These are phyloP conservation scores for Xylaria scruposa DNA, from an alignment of 495 filamentous ascomycete genomes.

Conservation along the genomic window DNA sequence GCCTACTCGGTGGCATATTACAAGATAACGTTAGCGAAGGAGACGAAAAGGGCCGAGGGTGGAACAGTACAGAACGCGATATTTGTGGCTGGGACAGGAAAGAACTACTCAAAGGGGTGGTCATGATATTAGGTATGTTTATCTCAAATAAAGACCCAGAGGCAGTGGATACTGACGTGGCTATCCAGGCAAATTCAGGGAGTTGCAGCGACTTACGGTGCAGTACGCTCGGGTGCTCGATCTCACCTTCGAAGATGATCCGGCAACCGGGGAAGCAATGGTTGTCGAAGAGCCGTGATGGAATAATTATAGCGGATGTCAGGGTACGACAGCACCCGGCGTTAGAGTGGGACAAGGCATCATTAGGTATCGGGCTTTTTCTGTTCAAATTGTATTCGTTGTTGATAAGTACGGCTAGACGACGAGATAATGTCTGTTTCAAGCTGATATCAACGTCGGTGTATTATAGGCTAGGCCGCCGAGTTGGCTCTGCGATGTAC, in stretches of 20 bases:
- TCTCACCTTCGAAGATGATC: constrained; percentile 63
- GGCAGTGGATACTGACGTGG: constrained; percentile 41
- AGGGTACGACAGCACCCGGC: background rate
- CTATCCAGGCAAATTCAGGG: constrained; percentile 84
- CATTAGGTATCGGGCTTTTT: background rate
- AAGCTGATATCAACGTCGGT: background rate
- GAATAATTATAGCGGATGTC: background rate
- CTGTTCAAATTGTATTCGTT: background rate
- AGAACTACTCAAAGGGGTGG: constrained; percentile 84
- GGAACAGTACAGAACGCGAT: constrained; percentile 66
- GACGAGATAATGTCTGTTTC: background rate
- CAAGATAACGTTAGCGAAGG: constrained; percentile 57
- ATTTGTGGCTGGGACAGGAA: constrained; percentile 89
- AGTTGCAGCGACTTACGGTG: constrained; percentile 89
- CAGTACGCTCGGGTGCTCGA: constrained; percentile 82
- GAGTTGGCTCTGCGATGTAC: constrained; percentile 16
- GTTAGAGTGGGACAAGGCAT: background rate
- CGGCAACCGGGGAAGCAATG: constrained; percentile 37
- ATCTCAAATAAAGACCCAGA: background rate
- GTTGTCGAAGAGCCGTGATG: constrained; percentile 34
- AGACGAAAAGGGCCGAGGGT: constrained; percentile 55
- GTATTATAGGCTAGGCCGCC: constrained; percentile 14
- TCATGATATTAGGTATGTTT: constrained; percentile 86
- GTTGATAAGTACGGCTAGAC: background rate
- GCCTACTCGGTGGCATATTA: constrained; percentile 75